These are phyloP conservation scores for Phytophthora kernoviae DNA, from an alignment of 352 stramenopile genomes.

Conservation along the genomic window DNA sequence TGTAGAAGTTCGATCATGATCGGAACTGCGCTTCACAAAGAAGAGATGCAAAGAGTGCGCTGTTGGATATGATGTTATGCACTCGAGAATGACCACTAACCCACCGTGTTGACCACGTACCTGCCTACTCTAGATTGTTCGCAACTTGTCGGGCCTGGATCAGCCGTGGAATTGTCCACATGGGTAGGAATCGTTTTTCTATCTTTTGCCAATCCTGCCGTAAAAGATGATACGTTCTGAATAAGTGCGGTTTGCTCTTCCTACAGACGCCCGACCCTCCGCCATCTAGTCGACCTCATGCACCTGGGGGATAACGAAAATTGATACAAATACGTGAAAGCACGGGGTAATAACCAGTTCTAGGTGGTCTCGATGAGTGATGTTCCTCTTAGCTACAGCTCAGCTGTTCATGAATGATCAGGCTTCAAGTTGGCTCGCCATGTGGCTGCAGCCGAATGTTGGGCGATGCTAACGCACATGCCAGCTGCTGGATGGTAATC, in stretches of 20 bases:
- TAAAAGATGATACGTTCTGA: background rate
- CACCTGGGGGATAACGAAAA: conserved; percentile 42
- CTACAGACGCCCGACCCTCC: conserved; percentile 71
- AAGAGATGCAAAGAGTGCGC: conserved; percentile 92
- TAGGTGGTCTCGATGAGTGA: background rate
- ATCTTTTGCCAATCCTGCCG: background rate
- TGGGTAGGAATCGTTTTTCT: conserved; percentile 46
- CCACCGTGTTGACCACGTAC: background rate
- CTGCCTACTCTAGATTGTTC: conserved; percentile 63
- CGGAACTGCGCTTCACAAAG: conserved; percentile 90
- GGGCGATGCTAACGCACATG: too few species aligned
- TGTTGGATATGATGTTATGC: background rate
- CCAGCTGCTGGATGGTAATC: too few species aligned
- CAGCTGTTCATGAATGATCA: too few species aligned
- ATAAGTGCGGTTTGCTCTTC: background rate
- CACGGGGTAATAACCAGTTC: background rate
- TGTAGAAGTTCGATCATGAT: conserved; percentile 98
- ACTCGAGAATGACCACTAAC: background rate
- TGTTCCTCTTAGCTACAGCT: too few species aligned
- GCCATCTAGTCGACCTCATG: conserved; percentile 67
- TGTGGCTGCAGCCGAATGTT: too few species aligned
- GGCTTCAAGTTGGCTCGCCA: too few species aligned
- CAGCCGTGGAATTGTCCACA: conserved; percentile 97
- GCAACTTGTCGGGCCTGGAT: conserved; percentile 90
- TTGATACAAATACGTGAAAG: conserved; percentile 2